These are phyloP conservation scores for Cucurbita maxima DNA, from an alignment of 306 rosid species.

Conservation along the genomic window DNA sequence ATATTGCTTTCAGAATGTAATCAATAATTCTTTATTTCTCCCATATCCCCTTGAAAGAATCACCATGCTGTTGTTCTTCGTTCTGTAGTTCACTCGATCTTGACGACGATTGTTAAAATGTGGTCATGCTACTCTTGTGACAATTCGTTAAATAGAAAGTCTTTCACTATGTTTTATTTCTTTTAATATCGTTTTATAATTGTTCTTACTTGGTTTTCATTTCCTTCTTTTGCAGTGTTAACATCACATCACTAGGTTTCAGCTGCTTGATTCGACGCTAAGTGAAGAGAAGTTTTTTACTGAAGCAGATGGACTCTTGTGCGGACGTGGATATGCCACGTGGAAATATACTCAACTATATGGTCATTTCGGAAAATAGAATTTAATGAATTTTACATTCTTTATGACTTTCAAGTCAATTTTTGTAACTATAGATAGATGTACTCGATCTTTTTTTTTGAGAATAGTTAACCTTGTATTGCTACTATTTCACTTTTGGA, in stretches of 20 bases:
- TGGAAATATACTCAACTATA: neutral
- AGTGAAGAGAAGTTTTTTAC: neutral
- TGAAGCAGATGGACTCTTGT: neutral
- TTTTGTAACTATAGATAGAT: slow-evolving; percentile 9
- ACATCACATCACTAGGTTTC: slow-evolving; percentile 8
- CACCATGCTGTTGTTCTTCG: neutral
- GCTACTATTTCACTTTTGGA: neutral
- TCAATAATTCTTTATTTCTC: neutral
- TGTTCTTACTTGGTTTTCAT: neutral
- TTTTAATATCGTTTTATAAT: neutral
- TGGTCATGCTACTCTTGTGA: neutral
- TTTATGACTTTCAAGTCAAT: neutral
- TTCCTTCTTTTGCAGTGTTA: slow-evolving; percentile 7
- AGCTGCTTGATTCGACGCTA: neutral
- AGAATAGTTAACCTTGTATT: neutral
- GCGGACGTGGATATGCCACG: neutral
- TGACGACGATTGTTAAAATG: neutral
- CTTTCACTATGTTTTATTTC: neutral
- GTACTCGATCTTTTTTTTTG: neutral
- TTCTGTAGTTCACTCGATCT: neutral
- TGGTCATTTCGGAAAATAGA: neutral
- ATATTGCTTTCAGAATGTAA: neutral
- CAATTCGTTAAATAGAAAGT: neutral
- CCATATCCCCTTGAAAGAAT: neutral
- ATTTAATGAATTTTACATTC: slow-evolving; percentile 1